Evolutionary conservation across 108 stramenopile species (phyloP).

Genomic region (Stephanodiscus minutulus): DNA sequence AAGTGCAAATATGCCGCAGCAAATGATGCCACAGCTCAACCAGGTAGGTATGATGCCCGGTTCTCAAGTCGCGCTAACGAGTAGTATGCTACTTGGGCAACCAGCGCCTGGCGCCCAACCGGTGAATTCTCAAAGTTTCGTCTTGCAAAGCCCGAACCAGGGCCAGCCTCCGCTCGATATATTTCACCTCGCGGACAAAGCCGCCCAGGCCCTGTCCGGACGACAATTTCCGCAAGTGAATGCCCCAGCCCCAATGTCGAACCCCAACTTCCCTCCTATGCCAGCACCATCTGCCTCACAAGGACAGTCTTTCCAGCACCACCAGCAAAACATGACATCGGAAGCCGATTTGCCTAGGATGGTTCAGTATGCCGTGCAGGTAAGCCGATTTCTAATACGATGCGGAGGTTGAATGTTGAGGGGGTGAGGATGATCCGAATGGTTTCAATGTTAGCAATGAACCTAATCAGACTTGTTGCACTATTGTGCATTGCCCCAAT

Average conservation of each 20-base stretch:
- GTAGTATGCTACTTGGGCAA: slow-evolving; percentile 8
- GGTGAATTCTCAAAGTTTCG: slow-evolving; percentile 4
- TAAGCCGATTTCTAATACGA: slow-evolving; percentile 38
- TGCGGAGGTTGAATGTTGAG: too few species aligned
- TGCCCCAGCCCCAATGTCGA: slow-evolving; percentile 17
- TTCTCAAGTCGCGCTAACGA: slow-evolving; percentile 10
- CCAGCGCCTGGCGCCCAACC: background rate
- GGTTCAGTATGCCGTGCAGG: slow-evolving; percentile 72
- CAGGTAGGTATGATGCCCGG: slow-evolving; percentile 10
- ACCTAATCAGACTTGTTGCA: too few species aligned
- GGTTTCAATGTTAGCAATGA: too few species aligned
- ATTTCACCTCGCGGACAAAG: slow-evolving; percentile 77
- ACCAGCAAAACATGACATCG: slow-evolving; percentile 28
- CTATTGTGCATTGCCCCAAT: too few species aligned
- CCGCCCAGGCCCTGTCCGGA: slow-evolving; percentile 66
- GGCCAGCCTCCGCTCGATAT: slow-evolving; percentile 59
- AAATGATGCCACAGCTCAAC: slow-evolving; percentile 3
- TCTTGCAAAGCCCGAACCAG: slow-evolving; percentile 6
- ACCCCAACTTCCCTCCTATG: slow-evolving; percentile 27
- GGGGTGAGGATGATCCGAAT: too few species aligned
- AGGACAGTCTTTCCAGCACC: slow-evolving; percentile 21
- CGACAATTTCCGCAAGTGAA: slow-evolving; percentile 21
- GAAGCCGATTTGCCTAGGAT: slow-evolving; percentile 60
- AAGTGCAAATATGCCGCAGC: background rate
- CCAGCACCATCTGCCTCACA: slow-evolving; percentile 1